Evolutionary conservation across 2,329 filamentous ascomycete genomes (phyloP).

Genomic region (Penicillium griseofulvum): DNA sequence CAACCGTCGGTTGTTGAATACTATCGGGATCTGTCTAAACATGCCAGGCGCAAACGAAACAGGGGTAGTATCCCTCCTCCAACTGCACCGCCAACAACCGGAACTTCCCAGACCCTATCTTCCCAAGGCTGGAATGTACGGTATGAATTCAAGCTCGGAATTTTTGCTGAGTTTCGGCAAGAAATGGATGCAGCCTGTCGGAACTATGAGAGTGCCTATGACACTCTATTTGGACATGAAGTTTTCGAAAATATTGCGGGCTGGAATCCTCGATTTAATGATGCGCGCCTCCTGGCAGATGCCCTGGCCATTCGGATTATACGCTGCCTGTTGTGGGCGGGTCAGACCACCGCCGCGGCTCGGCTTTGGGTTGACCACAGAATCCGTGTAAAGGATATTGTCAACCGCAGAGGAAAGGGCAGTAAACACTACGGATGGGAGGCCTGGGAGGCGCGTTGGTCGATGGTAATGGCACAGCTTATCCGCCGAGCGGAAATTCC

Average conservation of each 20-base stretch:
- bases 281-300: slow-evolving; percentile 85
- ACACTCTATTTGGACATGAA: slow-evolving; percentile 75
- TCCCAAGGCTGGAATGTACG: slow-evolving; percentile 86
- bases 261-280: slow-evolving; percentile 88
- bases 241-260: slow-evolving; percentile 84
- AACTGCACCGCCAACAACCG: slow-evolving; percentile 75
- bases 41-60: slow-evolving; percentile 82
- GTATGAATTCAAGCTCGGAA: slow-evolving; percentile 89
- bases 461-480: slow-evolving; percentile 59
- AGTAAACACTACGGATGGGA: slow-evolving; percentile 89
- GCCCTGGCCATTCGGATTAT: slow-evolving; percentile 75
- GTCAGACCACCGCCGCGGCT: slow-evolving; percentile 74
- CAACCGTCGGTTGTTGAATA: slow-evolving; percentile 80
- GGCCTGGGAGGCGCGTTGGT: slow-evolving; percentile 83
- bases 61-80: slow-evolving; percentile 75
- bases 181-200: slow-evolving; percentile 85
- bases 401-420: slow-evolving; percentile 80
- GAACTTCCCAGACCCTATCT: slow-evolving; percentile 82
- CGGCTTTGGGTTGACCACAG: slow-evolving; percentile 78
- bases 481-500: slow-evolving; percentile 54
- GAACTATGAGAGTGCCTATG: slow-evolving; percentile 84
- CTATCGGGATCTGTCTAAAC: slow-evolving; percentile 90
- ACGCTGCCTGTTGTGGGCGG: slow-evolving; percentile 77
- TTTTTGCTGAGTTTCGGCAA: slow-evolving; percentile 89
- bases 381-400: slow-evolving; percentile 68